Conservation (phyloP, 2,329 filamentous ascomycete genomes). For the Sodiomyces alkalinus region DNA sequence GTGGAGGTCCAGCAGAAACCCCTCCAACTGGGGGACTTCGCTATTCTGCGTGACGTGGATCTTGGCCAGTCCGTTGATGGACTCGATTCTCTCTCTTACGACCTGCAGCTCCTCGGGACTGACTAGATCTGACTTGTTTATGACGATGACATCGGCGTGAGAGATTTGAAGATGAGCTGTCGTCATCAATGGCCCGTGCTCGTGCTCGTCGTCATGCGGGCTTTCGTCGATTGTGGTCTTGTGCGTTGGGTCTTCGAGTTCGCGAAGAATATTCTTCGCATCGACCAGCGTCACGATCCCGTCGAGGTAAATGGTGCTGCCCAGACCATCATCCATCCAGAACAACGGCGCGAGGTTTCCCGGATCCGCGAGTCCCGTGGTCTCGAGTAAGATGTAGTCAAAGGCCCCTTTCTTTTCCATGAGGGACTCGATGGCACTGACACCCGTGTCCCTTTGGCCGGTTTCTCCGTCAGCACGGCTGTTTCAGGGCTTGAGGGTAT, state of each 20-base stretch:
- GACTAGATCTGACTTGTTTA: conserved; percentile 89
- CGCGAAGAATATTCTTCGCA: conserved; percentile 77
- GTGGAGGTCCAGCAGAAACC: conserved; percentile 75
- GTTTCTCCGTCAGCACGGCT: conserved; percentile 13
- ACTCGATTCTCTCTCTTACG: conserved; percentile 56
- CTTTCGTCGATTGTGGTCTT: conserved; percentile 27
- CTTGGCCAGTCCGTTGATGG: conserved; percentile 82
- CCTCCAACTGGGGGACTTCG: conserved; percentile 67
- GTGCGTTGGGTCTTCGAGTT: conserved; percentile 56
- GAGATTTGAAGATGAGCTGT: conserved; percentile 94
- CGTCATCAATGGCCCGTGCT: conserved; percentile 58
- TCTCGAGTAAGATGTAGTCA: conserved; percentile 95
- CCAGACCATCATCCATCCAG: conserved; percentile 93
- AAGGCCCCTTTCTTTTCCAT: conserved; percentile 92
- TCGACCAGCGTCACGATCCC: conserved; percentile 94
- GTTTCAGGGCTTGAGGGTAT: too few species aligned
- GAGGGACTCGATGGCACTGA: conserved; percentile 85
- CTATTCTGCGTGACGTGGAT: conserved; percentile 71
- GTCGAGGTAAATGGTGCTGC: conserved; percentile 90
- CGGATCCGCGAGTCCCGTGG: conserved; percentile 86
- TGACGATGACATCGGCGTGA: conserved; percentile 84
- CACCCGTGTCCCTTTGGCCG: conserved; percentile 64
- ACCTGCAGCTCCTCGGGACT: conserved; percentile 48
- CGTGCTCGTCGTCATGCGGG: conserved; percentile 33
- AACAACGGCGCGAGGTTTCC: conserved; percentile 92